Evolutionary conservation across 2,329 filamentous ascomycete species (phyloP), one percentile per base, ranked within the genome.

Genomic region (Hirsutella minnesotensis): DNA sequence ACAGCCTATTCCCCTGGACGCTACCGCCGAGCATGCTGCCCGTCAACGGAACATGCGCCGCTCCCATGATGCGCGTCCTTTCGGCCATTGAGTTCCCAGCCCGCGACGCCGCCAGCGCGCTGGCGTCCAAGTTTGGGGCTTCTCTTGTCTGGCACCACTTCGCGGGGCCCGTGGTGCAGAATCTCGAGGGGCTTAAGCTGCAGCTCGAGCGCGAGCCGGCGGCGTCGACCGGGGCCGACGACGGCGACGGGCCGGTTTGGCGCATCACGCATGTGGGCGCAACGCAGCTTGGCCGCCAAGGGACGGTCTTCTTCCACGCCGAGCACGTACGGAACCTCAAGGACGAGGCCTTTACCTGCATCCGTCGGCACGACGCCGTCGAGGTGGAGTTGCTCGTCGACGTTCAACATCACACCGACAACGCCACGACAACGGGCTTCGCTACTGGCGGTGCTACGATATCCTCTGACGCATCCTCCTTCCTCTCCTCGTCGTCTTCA

Each of bases 1-100:
- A 89, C 58, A 90, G 83, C 0, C 81, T 86, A 53, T 96, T 88
- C 55, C 92, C 92, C 0, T 96, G 90, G 90, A 96, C 92, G 0
- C 67, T 98, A 0, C 90, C 92, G 0, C 68, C 70, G 1, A 72
- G 77, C 21, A 70, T 94, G 51, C 72, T 95, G 3, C 87, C 89
- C 0, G 63, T 67, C 9, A 79, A 94, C 53, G 90, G 84, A 1
- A 82, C 73, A n/a, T 94, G 86, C 51, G 73, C 81, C 4, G 77
- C 75, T 12, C 81, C 94, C 50, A 72, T 78, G 5, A 70, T 79
- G 44, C 81, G 83, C 16, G 71, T 82, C 9, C 83, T 86, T 3
- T 80, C 92, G 18, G 68, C 68, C 41, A 75, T 82, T 43, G 77
- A 82, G 51, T 82, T 82, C 51, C 74, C 77, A 1, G 60, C 68